Base-by-base conservation (phyloP, 306 rosid species). In the Fagus sylvatica region DNA sequence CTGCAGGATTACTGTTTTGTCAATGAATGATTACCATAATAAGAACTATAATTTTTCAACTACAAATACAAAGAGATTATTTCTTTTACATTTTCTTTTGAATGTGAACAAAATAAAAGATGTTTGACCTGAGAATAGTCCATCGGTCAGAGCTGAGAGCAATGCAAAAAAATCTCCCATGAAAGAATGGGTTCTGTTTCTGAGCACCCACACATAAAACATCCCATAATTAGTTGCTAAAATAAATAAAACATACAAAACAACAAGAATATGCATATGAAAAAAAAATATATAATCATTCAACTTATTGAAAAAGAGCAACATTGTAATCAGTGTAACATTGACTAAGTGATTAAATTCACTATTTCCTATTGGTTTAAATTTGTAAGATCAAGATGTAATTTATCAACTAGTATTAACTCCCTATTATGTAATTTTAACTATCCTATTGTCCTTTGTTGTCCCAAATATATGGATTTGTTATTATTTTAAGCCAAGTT, bases 71-170 rank as follows among this genome's bases (percentile, higher is more conserved):
- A 1, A 34, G 19, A 13, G 8, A 33, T 12, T 36, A 13, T 9
- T 30, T 6, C 6, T 60, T 32, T 60, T 32, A 30, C 2, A 30
- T 32, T 3, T 60, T 60, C 13, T 60, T 32, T 7, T 8, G 6
- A 28, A 32, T 10, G 39, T 30, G 40, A 60, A 30, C 3, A 61
- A 61, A 57, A 73, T 17, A 53, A 2, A 55, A 55, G 71, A 48
- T 66, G 49, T 66, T 56, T 64, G 30, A 80, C 83, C 83, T 48
- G 83, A 46, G 70, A 80, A 80, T 22, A 74, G 71, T 49, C 83
- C 83, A 68, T 80, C 75, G 19, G 83, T 74, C 42, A 80, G 17
- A 33, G 83, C 75, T 19, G 83, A 74, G 64, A 80, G 79, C 34
- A 80, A 53, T 7, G 83, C 69, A 74, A 80, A 74, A 41, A 80